Conservation (phyloP, 2,329 filamentous ascomycete species). For the Penicillium crustosum region DNA sequence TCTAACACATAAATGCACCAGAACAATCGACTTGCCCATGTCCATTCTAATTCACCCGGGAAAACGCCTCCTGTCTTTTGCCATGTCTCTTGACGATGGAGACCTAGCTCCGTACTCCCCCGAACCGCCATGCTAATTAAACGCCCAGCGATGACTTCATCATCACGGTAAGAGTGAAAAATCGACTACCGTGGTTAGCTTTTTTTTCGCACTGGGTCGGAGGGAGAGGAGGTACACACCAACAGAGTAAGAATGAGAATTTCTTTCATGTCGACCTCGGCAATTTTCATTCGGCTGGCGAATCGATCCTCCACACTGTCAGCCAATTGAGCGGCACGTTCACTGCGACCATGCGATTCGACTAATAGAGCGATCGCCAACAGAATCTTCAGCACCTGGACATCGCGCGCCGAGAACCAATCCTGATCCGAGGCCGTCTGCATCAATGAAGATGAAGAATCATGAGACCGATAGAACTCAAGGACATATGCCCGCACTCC, state of each 20-base stretch:
- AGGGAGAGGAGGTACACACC: constrained; percentile 18
- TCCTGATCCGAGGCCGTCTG: constrained; percentile 26
- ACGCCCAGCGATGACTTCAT: constrained; percentile 53
- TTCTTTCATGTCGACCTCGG: constrained; percentile 43
- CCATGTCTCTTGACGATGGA: constrained; percentile 50
- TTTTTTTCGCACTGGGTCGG: neutral
- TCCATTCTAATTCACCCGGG: constrained; percentile 38
- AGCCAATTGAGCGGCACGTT: constrained; percentile 44
- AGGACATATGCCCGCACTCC: constrained; percentile 56
- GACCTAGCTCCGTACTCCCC: constrained; percentile 50
- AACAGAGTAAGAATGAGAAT: constrained; percentile 35
- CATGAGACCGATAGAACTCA: constrained; percentile 23
- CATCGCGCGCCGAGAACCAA: constrained; percentile 48
- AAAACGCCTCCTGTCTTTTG: constrained; percentile 36
- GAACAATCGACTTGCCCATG: constrained; percentile 43
- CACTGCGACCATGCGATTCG: constrained; percentile 74
- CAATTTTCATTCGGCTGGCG: constrained; percentile 34
- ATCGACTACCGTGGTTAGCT: constrained; percentile 30
- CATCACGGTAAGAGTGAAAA: constrained; percentile 47
- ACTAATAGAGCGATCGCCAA: constrained; percentile 72
- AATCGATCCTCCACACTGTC: constrained; percentile 40
- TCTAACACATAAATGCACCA: constrained; percentile 56
- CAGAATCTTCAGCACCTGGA: constrained; percentile 75
- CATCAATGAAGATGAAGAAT: neutral
- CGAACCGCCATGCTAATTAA: constrained; percentile 50